phyloP scores from a whole-genome alignment of 2,329 filamentous ascomycete species.

The Escovopsis sp. region DNA sequence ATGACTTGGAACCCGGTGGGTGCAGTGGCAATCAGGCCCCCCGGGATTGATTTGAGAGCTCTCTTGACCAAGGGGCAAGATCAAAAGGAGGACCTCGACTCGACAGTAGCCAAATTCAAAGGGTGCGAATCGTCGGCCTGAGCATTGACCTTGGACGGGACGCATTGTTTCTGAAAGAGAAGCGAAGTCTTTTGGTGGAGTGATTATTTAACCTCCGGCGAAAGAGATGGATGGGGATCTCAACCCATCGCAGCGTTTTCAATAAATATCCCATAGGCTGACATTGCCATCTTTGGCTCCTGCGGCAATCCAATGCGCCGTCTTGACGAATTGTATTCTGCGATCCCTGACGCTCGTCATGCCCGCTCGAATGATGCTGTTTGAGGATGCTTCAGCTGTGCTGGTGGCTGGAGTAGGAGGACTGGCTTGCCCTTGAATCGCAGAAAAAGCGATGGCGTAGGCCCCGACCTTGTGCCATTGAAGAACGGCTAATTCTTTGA shows the following conservation, averaged over 20 bases:
- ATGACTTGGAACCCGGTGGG: too few relatives aligned
- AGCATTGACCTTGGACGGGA: too few relatives aligned
- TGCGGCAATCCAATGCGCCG: constrained; percentile 75
- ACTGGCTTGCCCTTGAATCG: constrained; percentile 15
- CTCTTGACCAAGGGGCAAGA: too few relatives aligned
- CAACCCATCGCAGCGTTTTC: constrained; percentile 7
- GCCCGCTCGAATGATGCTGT: neutral
- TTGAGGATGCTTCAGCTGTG: neutral
- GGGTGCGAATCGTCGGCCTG: too few relatives aligned
- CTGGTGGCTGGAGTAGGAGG: neutral
- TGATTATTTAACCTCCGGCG: too few relatives aligned
- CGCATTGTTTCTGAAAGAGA: too few relatives aligned
- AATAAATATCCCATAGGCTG: constrained; percentile 92
- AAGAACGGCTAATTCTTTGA: constrained; percentile 80
- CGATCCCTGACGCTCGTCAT: constrained; percentile 40
- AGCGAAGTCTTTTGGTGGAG: too few relatives aligned
- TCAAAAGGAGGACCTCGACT: too few relatives aligned
- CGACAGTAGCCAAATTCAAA: too few relatives aligned
- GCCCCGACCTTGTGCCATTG: constrained; percentile 90
- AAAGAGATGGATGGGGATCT: too few relatives aligned
- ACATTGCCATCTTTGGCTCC: constrained; percentile 93
- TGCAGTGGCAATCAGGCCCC: too few relatives aligned
- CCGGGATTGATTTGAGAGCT: too few relatives aligned
- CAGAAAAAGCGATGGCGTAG: constrained; percentile 64
- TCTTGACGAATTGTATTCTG: constrained; percentile 47